phyloP scores from a whole-genome alignment of 176 grass and related monocot species.

The Triticum monococcum region DNA sequence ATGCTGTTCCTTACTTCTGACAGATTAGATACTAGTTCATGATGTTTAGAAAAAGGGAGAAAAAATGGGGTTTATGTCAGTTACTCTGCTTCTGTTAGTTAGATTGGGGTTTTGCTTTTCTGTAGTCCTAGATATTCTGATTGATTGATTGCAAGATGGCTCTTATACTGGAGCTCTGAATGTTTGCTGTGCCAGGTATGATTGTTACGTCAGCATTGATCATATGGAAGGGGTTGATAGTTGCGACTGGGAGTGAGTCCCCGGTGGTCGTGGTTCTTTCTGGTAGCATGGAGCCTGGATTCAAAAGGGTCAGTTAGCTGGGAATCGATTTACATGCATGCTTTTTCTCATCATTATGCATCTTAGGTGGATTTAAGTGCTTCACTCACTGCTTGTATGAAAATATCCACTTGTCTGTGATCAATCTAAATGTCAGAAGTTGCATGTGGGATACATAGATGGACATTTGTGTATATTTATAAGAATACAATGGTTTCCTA shows the following conservation, averaged over 20 bases:
- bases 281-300: constrained; percentile 73
- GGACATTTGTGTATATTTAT: background rate
- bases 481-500: background rate
- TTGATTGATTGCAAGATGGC: background rate
- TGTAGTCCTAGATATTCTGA: background rate
- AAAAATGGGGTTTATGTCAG: background rate
- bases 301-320: constrained; percentile 46
- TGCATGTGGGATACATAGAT: background rate
- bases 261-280: constrained; percentile 67
- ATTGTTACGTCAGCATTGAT: too few relatives aligned
- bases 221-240: too few relatives aligned
- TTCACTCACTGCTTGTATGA: background rate
- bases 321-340: background rate
- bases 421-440: background rate
- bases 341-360: background rate
- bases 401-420: background rate
- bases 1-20: background rate
- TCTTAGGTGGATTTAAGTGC: background rate
- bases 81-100: background rate
- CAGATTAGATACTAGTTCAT: background rate
- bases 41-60: background rate
- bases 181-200: background rate
- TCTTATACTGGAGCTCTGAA: background rate
- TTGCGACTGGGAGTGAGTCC: constrained; percentile 24
- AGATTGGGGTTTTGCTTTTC: background rate